These are phyloP conservation scores for Albizia julibrissin DNA, from an alignment of 306 rosid species.

Conservation along the genomic window DNA sequence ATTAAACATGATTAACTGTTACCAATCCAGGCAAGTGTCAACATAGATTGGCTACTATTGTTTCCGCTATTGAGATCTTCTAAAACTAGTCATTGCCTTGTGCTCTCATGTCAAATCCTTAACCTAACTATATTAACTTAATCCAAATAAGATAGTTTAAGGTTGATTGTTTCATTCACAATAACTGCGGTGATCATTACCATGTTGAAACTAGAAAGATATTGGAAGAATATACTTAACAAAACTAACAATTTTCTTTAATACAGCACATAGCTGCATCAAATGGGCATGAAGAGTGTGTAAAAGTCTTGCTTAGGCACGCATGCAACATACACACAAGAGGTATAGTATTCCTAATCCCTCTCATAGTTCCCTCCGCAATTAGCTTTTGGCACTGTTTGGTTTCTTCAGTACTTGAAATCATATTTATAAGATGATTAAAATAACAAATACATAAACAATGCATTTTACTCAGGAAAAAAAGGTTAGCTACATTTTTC, in stretches of 20 bases:
- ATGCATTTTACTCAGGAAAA: not conserved
- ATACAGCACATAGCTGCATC: slow-evolving; percentile 81
- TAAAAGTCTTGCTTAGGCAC: slow-evolving; percentile 68
- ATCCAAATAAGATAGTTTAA: not conserved
- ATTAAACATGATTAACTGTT: not conserved
- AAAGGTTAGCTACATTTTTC: not conserved
- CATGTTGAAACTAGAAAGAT: not conserved
- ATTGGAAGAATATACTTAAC: slow-evolving; percentile 3
- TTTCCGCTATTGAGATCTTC: too few relatives aligned
- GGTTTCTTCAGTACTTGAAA: not conserved
- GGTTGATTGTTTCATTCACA: not conserved
- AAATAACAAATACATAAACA: not conserved
- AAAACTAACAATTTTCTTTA: slow-evolving; percentile 28
- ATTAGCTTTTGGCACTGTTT: not conserved
- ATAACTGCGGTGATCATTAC: not conserved
- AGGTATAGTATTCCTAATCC: slow-evolving; percentile 46
- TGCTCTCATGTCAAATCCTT: not conserved
- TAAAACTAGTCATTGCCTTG: not conserved
- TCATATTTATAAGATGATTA: not conserved
- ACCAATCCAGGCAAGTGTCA: not conserved
- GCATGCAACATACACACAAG: slow-evolving; percentile 54
- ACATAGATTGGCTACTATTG: not conserved
- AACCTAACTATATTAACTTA: not conserved
- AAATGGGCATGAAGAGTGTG: slow-evolving; percentile 79
- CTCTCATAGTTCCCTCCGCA: not conserved